A percentile compares a stretch with the other conserved stretches of the same genome.
Conservation (phyloP, 2,329 filamentous ascomycete genomes). For the Zalaria sp. region DNA sequence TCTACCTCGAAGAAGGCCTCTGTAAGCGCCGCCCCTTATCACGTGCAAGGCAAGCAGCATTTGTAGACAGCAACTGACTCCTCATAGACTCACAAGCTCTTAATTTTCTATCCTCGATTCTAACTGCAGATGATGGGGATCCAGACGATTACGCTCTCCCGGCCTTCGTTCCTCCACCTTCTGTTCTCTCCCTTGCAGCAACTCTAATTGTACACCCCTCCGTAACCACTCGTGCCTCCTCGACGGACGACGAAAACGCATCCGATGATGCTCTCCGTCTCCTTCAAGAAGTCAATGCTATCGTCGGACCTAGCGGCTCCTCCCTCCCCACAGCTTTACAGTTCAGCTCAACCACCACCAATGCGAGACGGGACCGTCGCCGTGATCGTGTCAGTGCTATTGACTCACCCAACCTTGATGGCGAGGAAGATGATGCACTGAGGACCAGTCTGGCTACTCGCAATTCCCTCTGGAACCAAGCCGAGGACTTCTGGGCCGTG, state of each 20-base stretch:
- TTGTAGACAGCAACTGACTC: conserved; percentile 6
- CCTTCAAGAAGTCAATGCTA: conserved; percentile 50
- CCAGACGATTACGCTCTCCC: conserved; percentile 26
- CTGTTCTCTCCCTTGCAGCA: conserved; percentile 61
- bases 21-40: conserved; percentile 31
- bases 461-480: conserved; percentile 58
- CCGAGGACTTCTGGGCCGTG: conserved; percentile 76
- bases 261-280: conserved; percentile 55
- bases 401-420: conserved; percentile 7
- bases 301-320: conserved; percentile 57
- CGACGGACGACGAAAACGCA: conserved; percentile 45
- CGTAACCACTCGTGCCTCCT: conserved; percentile 58
- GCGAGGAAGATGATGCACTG: conserved; percentile 24
- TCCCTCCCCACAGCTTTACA: conserved; percentile 57
- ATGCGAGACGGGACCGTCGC: conserved; percentile 8
- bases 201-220: conserved; percentile 72
- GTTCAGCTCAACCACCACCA: conserved; percentile 30
- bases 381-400: no score
- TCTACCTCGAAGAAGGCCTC: conserved; percentile 63
- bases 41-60: not conserved
- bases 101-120: conserved; percentile 43
- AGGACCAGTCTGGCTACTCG: conserved; percentile 28
- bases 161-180: conserved; percentile 52
- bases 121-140: conserved; percentile 6
- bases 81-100: conserved; percentile 15